A percentile compares a stretch with the other conserved stretches of the same genome.
phyloP scores from a whole-genome alignment of 352 stramenopile genomes.

The Blastocystis sp. region DNA sequence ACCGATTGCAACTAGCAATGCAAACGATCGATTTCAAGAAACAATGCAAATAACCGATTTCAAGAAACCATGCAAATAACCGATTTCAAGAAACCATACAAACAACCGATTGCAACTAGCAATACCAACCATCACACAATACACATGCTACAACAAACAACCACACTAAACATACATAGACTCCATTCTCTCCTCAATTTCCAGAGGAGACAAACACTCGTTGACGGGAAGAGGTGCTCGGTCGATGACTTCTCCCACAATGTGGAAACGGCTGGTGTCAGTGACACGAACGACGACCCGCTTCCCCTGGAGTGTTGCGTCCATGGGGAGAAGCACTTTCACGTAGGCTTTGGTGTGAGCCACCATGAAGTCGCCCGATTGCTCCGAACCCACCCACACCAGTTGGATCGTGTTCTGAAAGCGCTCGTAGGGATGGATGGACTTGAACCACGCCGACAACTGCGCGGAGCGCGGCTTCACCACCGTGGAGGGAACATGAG shows the following conservation, averaged over 20 bases:
- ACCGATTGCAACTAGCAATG: too few species aligned
- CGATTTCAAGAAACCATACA: too few species aligned
- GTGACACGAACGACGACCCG: constrained; percentile 66
- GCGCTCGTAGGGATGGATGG: constrained; percentile 69
- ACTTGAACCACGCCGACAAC: constrained; percentile 74
- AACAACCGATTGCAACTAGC: too few species aligned
- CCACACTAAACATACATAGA: too few species aligned
- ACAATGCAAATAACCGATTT: too few species aligned
- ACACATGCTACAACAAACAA: too few species aligned
- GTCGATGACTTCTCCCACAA: constrained; percentile 67
- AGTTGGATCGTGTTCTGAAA: constrained; percentile 67
- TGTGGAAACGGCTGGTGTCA: constrained; percentile 67
- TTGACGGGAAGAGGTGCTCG: constrained; percentile 50
- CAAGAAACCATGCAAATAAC: too few species aligned
- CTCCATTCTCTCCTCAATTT: neutral
- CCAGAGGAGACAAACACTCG: constrained; percentile 65
- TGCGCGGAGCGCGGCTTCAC: constrained; percentile 76
- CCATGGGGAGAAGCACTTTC: constrained; percentile 73
- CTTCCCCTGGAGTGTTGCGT: constrained; percentile 70
- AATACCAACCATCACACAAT: too few species aligned
- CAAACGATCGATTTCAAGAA: too few species aligned
- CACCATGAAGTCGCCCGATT: constrained; percentile 71
- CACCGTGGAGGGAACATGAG: constrained; percentile 71
- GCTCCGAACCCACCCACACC: constrained; percentile 64
- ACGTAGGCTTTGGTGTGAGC: constrained; percentile 80